Conservation (phyloP, 257 asterid genomes). For the Primulina tabacum region DNA sequence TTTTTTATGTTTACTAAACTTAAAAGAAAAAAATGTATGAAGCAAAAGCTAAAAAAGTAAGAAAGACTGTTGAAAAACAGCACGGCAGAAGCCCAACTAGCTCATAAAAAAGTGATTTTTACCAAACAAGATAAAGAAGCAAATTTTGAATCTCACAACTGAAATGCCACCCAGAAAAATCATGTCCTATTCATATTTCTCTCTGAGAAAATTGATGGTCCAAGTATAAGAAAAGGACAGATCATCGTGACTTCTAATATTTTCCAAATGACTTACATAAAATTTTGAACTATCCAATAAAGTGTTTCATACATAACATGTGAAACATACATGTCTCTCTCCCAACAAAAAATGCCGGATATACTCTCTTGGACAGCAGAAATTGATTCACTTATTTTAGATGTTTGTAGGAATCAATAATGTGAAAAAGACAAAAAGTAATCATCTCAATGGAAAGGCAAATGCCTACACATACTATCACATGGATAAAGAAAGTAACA, state of each 20-base stretch:
- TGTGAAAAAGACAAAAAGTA: conserved; percentile 10
- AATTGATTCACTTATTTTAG: neutral
- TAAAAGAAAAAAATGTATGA: conserved; percentile 12
- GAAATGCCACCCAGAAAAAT: too few species aligned
- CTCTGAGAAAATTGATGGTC: conserved; percentile 1
- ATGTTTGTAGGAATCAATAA: neutral
- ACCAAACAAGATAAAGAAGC: neutral
- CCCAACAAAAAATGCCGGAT: neutral
- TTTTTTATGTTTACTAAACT: conserved; percentile 6
- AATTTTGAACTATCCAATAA: conserved; percentile 10
- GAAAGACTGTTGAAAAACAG: neutral
- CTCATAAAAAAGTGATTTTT: neutral
- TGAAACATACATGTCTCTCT: conserved; percentile 5
- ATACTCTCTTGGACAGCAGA: conserved; percentile 10
- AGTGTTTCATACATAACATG: neutral
- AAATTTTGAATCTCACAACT: neutral
- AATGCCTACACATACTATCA: conserved; percentile 9
- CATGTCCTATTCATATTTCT: neutral
- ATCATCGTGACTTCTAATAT: neutral
- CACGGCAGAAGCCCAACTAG: neutral
- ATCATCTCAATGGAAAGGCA: conserved; percentile 2
- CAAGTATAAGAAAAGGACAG: conserved; percentile 3
- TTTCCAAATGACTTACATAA: neutral
- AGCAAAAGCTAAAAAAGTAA: neutral
- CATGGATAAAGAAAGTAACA: too few species aligned